Percentiles rank a stretch among this genome's conserved stretches.
phyloP scores from a whole-genome alignment of 2,329 filamentous ascomycete genomes.

The Pseudogymnoascus sp. region DNA sequence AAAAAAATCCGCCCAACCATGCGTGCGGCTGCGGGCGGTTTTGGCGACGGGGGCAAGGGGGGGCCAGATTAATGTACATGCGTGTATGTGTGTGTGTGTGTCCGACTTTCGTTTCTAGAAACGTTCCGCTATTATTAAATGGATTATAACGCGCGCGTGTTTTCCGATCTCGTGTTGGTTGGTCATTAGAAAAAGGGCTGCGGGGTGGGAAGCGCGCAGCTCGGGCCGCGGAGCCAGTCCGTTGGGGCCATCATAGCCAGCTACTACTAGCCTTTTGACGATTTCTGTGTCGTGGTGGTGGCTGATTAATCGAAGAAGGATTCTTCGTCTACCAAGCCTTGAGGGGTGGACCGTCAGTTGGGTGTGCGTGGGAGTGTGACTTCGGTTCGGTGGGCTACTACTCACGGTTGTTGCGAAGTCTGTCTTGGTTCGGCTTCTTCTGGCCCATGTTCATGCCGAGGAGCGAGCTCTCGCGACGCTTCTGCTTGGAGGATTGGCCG shows the following conservation, averaged over 20 bases:
- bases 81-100: background rate
- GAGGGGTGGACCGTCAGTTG: background rate
- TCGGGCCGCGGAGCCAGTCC: background rate
- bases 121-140: background rate
- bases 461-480: constrained; percentile 53
- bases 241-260: background rate
- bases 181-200: background rate
- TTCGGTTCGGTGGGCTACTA: constrained; percentile 21
- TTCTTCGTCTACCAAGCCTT: constrained; percentile 26
- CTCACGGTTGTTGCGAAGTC: constrained; percentile 18
- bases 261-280: background rate
- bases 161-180: constrained; percentile 1
- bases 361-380: constrained; percentile 17
- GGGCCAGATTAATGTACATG: constrained; percentile 2
- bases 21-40: background rate
- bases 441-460: constrained; percentile 40
- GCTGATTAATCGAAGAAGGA: constrained; percentile 25
- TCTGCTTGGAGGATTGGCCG: constrained; percentile 32
- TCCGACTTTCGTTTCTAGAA: background rate
- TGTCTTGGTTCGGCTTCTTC: constrained; percentile 17
- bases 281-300: background rate
- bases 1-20: background rate
- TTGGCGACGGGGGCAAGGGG: background rate
- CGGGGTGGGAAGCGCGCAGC: background rate
- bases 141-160: background rate